Evolutionary conservation across 805 yeast genomes (phyloP).

Genomic region (Ogataea glucozyma): DNA sequence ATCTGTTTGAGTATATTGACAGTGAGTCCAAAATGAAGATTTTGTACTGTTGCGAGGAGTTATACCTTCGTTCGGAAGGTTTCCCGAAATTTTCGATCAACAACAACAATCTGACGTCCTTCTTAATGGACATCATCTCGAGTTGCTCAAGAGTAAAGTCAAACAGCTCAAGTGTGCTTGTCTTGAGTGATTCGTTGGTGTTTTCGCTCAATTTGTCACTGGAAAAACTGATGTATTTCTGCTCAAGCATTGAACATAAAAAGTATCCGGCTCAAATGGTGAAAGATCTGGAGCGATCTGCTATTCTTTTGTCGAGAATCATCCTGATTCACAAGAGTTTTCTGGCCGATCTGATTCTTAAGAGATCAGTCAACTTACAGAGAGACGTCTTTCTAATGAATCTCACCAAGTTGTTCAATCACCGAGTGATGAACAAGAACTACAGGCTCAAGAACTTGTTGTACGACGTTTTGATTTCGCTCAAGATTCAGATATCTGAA

Average conservation of each 20-base stretch:
- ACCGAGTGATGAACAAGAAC: slow-evolving; percentile 43
- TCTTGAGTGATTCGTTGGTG: slow-evolving; percentile 40
- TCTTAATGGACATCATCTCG: slow-evolving; percentile 45
- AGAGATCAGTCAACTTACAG: slow-evolving; percentile 40
- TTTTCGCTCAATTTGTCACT: slow-evolving; percentile 42
- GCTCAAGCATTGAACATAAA: slow-evolving; percentile 30
- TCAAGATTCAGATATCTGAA: slow-evolving; percentile 43
- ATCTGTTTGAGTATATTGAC: slow-evolving; percentile 42
- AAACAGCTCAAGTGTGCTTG: slow-evolving; percentile 15
- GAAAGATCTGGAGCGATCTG: slow-evolving; percentile 33
- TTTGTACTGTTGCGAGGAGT: slow-evolving; percentile 40
- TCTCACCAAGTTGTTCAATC: slow-evolving; percentile 46
- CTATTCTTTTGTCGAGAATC: slow-evolving; percentile 53
- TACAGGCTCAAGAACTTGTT: slow-evolving; percentile 55
- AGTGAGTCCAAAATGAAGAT: slow-evolving; percentile 34
- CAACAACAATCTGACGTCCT: slow-evolving; percentile 37
- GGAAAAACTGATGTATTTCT: slow-evolving; percentile 39
- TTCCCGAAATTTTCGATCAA: slow-evolving; percentile 37
- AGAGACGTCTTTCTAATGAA: slow-evolving; percentile 49
- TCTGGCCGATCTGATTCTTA: slow-evolving; percentile 46
- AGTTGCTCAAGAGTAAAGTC: slow-evolving; percentile 42
- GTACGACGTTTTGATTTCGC: slow-evolving; percentile 57
- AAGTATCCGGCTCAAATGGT: slow-evolving; percentile 15
- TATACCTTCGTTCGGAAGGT: slow-evolving; percentile 41
- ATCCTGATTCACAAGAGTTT: slow-evolving; percentile 58